These are phyloP conservation scores for Talaromyces sp. DNA, from an alignment of 2,329 filamentous ascomycete genomes.

Conservation along the genomic window DNA sequence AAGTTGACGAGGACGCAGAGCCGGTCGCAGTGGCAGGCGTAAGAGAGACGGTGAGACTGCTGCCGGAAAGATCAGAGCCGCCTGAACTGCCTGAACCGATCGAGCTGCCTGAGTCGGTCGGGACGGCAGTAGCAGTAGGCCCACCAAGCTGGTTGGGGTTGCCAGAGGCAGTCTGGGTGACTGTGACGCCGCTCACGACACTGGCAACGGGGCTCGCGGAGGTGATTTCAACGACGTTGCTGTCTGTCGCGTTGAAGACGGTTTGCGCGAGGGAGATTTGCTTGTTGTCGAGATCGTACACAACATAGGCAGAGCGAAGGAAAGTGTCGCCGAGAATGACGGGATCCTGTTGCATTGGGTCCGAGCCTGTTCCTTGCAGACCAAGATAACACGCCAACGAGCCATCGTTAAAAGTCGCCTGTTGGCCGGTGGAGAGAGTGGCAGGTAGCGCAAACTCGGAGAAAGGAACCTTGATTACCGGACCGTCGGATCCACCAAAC, in stretches of 20 bases:
- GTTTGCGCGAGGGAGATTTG: conserved; percentile 68
- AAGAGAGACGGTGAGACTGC: background rate
- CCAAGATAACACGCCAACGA: conserved; percentile 62
- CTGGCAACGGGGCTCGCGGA: conserved; percentile 9
- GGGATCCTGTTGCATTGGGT: conserved; percentile 29
- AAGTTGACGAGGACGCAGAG: background rate
- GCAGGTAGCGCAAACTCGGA: conserved; percentile 61
- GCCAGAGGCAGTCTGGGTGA: conserved; percentile 31
- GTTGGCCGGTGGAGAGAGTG: conserved; percentile 46
- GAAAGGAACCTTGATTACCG: conserved; percentile 29
- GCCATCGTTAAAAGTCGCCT: conserved; percentile 32
- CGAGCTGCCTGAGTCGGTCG: background rate
- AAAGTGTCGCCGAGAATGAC: conserved; percentile 72
- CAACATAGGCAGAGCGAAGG: conserved; percentile 68
- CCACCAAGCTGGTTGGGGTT: background rate
- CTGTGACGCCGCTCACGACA: conserved; percentile 23
- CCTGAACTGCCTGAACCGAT: background rate
- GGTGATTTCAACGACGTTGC: conserved; percentile 20
- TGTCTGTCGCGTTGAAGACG: conserved; percentile 50
- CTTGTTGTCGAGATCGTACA: conserved; percentile 69
- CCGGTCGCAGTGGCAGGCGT: background rate
- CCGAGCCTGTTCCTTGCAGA: conserved; percentile 54
- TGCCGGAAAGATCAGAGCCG: background rate
- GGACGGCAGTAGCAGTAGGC: background rate
- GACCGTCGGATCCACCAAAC: conserved; percentile 49